Percentiles rank a stretch among this genome's conserved stretches.
These are phyloP conservation scores for Cymbomonas tetramitiformis DNA, from an alignment of 139 green algal species.

Conservation along the genomic window DNA sequence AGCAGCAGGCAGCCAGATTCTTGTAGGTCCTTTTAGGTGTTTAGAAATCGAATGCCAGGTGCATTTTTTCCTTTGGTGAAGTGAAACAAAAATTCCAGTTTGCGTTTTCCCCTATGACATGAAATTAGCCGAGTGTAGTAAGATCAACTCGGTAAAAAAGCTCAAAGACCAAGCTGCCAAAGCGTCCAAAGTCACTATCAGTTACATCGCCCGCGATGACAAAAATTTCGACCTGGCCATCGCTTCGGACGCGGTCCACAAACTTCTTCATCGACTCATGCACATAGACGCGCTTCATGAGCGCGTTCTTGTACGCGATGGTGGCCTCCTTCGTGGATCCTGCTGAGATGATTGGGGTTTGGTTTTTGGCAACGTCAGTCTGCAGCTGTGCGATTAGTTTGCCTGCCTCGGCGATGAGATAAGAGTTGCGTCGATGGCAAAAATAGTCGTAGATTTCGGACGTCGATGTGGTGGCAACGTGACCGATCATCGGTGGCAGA, in stretches of 20 bases:
- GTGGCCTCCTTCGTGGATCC: background rate
- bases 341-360: background rate
- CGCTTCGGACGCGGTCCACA: background rate
- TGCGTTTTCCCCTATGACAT: too few species aligned
- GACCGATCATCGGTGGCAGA: background rate
- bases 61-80: too few species aligned
- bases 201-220: background rate
- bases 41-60: too few species aligned
- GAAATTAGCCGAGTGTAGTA: background rate
- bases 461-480: background rate
- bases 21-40: too few species aligned
- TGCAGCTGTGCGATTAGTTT: conserved; percentile 1
- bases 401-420: conserved; percentile 1
- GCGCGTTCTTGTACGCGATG: conserved; percentile 8
- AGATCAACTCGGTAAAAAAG: background rate
- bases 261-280: conserved; percentile 15
- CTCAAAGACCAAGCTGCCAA: conserved; percentile 1
- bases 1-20: too few species aligned
- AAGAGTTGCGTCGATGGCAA: background rate
- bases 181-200: background rate
- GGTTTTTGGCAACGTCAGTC: conserved; percentile 1
- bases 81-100: too few species aligned
- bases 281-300: conserved; percentile 12
- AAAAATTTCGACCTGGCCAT: background rate
- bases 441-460: conserved; percentile 12